Evolutionary conservation across 345 rosid genomes (phyloP), one percentile per base, ranked within the genome.

Genomic region (Gossypium sturtianum): DNA sequence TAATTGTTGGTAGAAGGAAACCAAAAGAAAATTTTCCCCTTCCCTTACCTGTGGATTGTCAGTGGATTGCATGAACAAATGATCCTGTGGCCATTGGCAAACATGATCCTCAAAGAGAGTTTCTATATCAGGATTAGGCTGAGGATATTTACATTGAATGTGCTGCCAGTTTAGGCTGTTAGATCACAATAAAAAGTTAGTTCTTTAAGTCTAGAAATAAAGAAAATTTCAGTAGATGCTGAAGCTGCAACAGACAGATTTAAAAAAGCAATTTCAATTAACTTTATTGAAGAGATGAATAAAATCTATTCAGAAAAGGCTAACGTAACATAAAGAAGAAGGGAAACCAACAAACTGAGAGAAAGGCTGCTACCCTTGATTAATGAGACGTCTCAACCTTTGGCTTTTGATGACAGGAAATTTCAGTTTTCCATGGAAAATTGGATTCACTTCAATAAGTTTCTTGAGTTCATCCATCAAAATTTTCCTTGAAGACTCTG

Each of bases 111-210:
- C 77, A 23, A 84, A 86, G 56, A 84, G 86, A 56, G 87, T 83
- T n/a, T 62, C 70, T 52, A 86, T 78, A 43, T 73, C 69, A 53
- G 89, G 89, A 75, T 80, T 76, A 61, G 84, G 76, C 38, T 44
- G 75, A 23, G 88, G 88, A 78, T 73, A 2, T 68, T n/a, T 38
- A 74, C 91, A 84, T 5, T 25, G 81, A 29, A 64, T 23, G 70
- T 85, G 89, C 84, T 88, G 89, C 89, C 89, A 86, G 64, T 84
- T 88, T 65, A 88, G 65, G 77, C 92, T 88, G 88, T 65, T 73
- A 80, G 20, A 67, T 74, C 45, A 75, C 49, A 77, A 12, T 8
- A 44, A 10, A 69, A 67, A 69, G 12, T 74, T 70, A 63, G 71
- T 76, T 76, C 66, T 72, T 44, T 59, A 44, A 20, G 16, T 58